phyloP scores from a whole-genome alignment of 306 rosid genomes.

The Purshia tridentata region DNA sequence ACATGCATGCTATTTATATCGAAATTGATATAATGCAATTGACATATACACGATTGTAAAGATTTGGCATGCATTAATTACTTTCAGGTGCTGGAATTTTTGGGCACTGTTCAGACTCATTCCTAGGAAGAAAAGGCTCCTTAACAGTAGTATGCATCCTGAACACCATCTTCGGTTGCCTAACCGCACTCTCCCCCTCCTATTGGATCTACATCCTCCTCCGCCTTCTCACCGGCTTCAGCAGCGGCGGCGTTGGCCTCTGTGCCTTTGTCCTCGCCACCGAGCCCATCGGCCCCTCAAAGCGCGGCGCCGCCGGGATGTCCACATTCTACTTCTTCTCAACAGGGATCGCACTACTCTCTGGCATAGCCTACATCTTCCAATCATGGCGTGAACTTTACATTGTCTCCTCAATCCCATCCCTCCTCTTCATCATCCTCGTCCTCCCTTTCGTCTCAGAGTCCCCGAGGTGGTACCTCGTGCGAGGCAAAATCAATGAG shows the following conservation, averaged over 20 bases:
- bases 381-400: constrained; percentile 73
- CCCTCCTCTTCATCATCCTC: constrained; percentile 51
- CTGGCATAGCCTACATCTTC: constrained; percentile 61
- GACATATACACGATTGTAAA: too few relatives aligned
- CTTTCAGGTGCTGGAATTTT: constrained; percentile 85
- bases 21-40: too few relatives aligned
- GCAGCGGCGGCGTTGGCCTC: constrained; percentile 86
- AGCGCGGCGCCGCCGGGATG: constrained; percentile 74
- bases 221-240: constrained; percentile 82
- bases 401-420: constrained; percentile 68
- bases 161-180: constrained; percentile 68
- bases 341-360: constrained; percentile 63
- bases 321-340: constrained; percentile 97
- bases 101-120: constrained; percentile 87
- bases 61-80: too few relatives aligned
- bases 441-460: constrained; percentile 73
- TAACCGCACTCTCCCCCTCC: constrained; percentile 66
- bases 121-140: constrained; percentile 82
- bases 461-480: constrained; percentile 95
- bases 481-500: constrained; percentile 55
- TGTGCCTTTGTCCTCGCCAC: constrained; percentile 80
- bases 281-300: constrained; percentile 73
- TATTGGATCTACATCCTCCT: constrained; percentile 55
- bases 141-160: constrained; percentile 64
- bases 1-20: too few relatives aligned